Evolutionary conservation across 768 basidiomycete genomes (phyloP), one percentile per base, ranked within the genome.

Genomic region (Tulasnella sp.): DNA sequence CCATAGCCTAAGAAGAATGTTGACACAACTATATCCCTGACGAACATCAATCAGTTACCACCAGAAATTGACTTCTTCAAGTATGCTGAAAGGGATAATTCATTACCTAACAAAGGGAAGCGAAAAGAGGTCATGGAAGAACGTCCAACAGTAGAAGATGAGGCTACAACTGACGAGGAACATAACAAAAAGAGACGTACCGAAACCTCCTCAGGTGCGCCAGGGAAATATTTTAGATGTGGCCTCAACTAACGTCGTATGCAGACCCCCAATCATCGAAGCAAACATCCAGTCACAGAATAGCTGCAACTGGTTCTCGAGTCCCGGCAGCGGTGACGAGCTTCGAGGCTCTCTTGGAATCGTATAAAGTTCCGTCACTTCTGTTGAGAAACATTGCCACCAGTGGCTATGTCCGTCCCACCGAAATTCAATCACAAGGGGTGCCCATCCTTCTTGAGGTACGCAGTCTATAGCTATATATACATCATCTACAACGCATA

Each of bases 21-120:
- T 56, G 15, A 53, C 10, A 2, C 39, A 10, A 49, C 43, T 32
- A 13, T 32, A 69, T 67, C 63, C 59, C n/a, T n/a, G n/a, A n/a
- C n/a, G n/a, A n/a, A n/a, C n/a, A n/a, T n/a, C n/a, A n/a, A n/a
- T n/a, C n/a, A n/a, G n/a, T n/a, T 91, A 39, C 90, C 84, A 1
- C 58, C 70, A 1, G 86, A 84, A 59, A 73, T 96, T 5, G 89
- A 98, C 64, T 92, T 93, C 65, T 98, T 96, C 69, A 89, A 83
- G 59, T 89, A 88, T 55, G 79, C 83, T 2, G 72, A 78, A 56
- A 74, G 72, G 1, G 25, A 56, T 5, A 29, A 83, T 83, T 61
- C 57, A 16, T 39, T 46, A 12, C 37, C 25, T 43, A 53, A 56
- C 8, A 55, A 55, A 25, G 12, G 50, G 19, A 25, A 56, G 48